These are phyloP conservation scores for Colletotrichum australisinense DNA, from an alignment of 2,329 filamentous ascomycete genomes.

Conservation along the genomic window DNA sequence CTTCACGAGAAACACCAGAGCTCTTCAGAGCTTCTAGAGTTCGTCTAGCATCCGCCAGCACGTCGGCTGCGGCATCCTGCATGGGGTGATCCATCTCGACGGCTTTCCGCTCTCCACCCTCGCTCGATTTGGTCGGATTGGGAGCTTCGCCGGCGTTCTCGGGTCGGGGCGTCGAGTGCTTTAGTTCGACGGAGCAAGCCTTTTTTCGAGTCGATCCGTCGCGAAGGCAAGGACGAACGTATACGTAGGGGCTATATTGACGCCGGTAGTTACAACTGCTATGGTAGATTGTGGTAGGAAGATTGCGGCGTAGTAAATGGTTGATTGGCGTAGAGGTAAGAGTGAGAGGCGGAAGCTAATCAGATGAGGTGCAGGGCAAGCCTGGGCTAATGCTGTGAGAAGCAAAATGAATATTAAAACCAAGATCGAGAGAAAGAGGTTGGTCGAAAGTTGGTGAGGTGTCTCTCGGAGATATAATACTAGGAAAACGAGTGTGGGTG, in stretches of 20 bases:
- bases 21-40: constrained; percentile 59
- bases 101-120: constrained; percentile 15
- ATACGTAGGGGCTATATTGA: neutral
- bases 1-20: constrained; percentile 56
- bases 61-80: constrained; percentile 52
- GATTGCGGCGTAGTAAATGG: neutral
- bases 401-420: neutral
- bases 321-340: neutral
- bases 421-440: neutral
- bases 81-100: constrained; percentile 36
- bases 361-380: constrained; percentile 1
- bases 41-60: constrained; percentile 57
- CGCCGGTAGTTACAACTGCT: neutral
- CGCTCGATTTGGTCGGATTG: neutral
- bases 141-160: neutral
- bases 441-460: neutral
- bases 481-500: constrained; percentile 33
- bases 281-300: too few species aligned
- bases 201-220: neutral
- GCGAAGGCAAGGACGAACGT: neutral
- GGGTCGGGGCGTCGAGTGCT: neutral
- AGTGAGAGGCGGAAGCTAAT: constrained; percentile 2
- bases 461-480: constrained; percentile 18
- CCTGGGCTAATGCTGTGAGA: neutral
- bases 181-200: neutral